Base-by-base conservation (phyloP, 805 yeast species). In the Yamadazyma sp. region DNA sequence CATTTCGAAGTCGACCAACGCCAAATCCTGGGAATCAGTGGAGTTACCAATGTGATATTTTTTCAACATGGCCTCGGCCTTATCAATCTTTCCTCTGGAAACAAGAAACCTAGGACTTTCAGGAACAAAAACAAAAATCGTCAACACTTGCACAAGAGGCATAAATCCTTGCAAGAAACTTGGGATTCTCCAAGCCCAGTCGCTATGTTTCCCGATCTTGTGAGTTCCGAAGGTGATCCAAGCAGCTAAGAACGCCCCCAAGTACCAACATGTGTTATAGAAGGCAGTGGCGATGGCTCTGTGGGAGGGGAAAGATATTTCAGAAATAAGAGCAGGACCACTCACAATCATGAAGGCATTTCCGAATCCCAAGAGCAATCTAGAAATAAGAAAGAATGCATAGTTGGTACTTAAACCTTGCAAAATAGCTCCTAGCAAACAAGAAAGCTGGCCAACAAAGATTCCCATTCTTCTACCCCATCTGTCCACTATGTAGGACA, bases 101-200 rank as follows among this genome's bases (percentile, higher is more conserved):
- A 73, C 50, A 32, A 62, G 60, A 48, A 42, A 74, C 50, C 78
- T 59, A 42, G 78, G 78, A 10, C 73, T 65, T 48, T 73, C 78
- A 17, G 80, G 80, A 37, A 71, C 60, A 27, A 54, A 48, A 19
- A 25, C 8, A 56, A 53, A 64, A 31, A 70, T 40, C 20, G 64
- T 48, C 2, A 43, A 3, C 6, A 63, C 12, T 49, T 73, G 78
- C 17, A 70, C 14, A 3, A 66, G 16, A 3, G 82, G 79, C 42
- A 71, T 58, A 12, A 62, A 50, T 28, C 70, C 75, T 55, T 78
- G 82, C 25, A 77, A 39, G 35, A 64, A 64, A 8, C 78, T 62
- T 26, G 82, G 82, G 38, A 77, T 59, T 57, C 77, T 71, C 81
- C 82, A 77, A 20, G 69, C 57, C 64, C 69, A 67, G 24, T 58